These are phyloP conservation scores for Aspergillus unguis DNA, from an alignment of 2,329 filamentous ascomycete species.

Conservation along the genomic window DNA sequence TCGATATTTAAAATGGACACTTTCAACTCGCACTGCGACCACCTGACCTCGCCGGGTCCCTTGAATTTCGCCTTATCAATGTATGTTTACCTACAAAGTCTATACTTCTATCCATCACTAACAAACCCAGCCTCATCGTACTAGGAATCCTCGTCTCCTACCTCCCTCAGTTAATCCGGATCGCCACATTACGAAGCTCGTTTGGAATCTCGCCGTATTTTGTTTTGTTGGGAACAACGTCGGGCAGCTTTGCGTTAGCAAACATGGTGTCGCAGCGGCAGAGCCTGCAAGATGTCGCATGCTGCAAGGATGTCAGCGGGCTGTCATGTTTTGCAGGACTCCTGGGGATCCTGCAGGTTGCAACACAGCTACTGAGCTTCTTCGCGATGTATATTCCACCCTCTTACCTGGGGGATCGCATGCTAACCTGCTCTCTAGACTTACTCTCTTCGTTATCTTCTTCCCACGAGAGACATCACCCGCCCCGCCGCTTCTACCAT, in stretches of 20 bases:
- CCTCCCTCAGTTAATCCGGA: conserved; percentile 89
- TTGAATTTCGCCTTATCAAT: conserved; percentile 54
- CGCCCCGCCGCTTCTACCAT: conserved; percentile 40
- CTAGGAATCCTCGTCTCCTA: conserved; percentile 89
- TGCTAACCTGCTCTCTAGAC: conserved; percentile 50
- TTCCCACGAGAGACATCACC: conserved; percentile 65
- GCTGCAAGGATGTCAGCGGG: conserved; percentile 75
- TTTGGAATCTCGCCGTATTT: conserved; percentile 96
- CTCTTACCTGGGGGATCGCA: neutral
- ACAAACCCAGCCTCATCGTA: conserved; percentile 62
- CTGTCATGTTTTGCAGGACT: conserved; percentile 83
- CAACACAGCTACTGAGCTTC: conserved; percentile 88
- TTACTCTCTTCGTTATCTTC: conserved; percentile 91
- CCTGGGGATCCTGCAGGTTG: conserved; percentile 86
- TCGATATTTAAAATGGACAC: conserved; percentile 21
- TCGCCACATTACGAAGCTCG: conserved; percentile 78
- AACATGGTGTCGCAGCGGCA: conserved; percentile 88
- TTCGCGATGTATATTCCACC: conserved; percentile 69
- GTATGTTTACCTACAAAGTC: conserved; percentile 34
- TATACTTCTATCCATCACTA: conserved; percentile 5
- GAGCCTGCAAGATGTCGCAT: conserved; percentile 77
- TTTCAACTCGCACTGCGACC: conserved; percentile 43
- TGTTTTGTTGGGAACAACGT: conserved; percentile 87
- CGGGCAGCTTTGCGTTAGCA: conserved; percentile 80
- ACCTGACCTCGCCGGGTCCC: conserved; percentile 51